A percentile compares a stretch with the other conserved stretches of the same genome.
These are phyloP conservation scores for Lentithecium fluviatile DNA, from an alignment of 495 filamentous ascomycete genomes.

Conservation along the genomic window DNA sequence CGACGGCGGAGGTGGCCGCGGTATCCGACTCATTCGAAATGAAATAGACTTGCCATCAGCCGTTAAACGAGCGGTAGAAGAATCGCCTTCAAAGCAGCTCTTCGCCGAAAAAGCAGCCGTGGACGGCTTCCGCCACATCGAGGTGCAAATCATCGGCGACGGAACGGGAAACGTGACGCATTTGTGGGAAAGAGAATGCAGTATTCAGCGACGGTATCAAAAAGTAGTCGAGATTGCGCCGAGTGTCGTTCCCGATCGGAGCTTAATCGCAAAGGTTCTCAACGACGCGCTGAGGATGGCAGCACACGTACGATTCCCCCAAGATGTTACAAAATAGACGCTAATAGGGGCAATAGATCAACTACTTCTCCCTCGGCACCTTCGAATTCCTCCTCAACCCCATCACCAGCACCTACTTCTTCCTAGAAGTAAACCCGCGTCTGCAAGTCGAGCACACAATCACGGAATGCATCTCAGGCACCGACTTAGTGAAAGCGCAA, in stretches of 20 bases:
- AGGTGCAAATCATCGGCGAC: slow-evolving; percentile 46
- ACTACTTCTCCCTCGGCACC: slow-evolving; percentile 43
- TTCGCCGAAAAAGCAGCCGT: slow-evolving; percentile 50
- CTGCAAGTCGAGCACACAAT: slow-evolving; percentile 56
- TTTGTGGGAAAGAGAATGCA: slow-evolving; percentile 47
- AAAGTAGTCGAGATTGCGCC: slow-evolving; percentile 50
- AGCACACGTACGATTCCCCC: slow-evolving; percentile 35
- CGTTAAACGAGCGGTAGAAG: slow-evolving; percentile 42
- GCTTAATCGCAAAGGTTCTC: slow-evolving; percentile 44
- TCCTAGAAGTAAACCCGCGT: slow-evolving; percentile 45
- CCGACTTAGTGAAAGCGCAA: slow-evolving; percentile 50
- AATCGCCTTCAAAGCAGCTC: slow-evolving; percentile 53
- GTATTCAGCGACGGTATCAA: slow-evolving; percentile 45
- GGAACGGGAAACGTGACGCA: slow-evolving; percentile 41
- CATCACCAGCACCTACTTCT: slow-evolving; percentile 39
- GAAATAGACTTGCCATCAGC: slow-evolving; percentile 33
- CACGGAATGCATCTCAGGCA: slow-evolving; percentile 46
- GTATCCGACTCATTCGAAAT: slow-evolving; percentile 43
- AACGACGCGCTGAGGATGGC: slow-evolving; percentile 43
- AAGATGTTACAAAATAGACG: too few relatives aligned
- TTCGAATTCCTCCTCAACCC: slow-evolving; percentile 47
- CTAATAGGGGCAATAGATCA: too few relatives aligned
- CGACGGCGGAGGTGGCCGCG: slow-evolving; percentile 45
- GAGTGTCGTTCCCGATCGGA: slow-evolving; percentile 43
- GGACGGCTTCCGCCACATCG: slow-evolving; percentile 46